These are phyloP conservation scores for Epichloe scottii DNA, from an alignment of 2,329 filamentous ascomycete species.

Conservation along the genomic window DNA sequence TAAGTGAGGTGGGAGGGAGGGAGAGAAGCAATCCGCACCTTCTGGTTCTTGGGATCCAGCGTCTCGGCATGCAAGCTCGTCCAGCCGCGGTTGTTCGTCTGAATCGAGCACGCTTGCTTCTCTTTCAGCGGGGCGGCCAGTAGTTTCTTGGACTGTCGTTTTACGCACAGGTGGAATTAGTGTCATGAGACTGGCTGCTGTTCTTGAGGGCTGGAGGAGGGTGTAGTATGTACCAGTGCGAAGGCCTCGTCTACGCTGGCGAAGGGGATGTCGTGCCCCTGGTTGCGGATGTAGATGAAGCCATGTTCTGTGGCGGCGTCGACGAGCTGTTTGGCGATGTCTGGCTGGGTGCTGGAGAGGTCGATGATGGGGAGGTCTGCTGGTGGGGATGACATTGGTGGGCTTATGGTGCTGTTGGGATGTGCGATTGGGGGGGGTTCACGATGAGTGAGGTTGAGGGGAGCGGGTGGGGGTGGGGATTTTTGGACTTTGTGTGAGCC, in stretches of 20 bases:
- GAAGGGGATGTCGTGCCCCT: conserved; percentile 53
- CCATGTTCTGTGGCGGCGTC: conserved; percentile 72
- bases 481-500: too few species aligned
- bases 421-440: neutral
- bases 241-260: conserved; percentile 61
- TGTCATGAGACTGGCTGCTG: too few species aligned
- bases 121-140: conserved; percentile 58
- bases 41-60: conserved; percentile 71
- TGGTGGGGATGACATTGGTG: conserved; percentile 12
- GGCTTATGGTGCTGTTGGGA: neutral
- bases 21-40: conserved; percentile 34
- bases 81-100: conserved; percentile 79
- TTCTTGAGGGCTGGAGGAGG: neutral
- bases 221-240: conserved; percentile 42
- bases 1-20: neutral
- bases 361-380: conserved; percentile 70
- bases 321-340: conserved; percentile 56
- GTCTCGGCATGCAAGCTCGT: conserved; percentile 78
- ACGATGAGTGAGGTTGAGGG: neutral
- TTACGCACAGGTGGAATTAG: too few species aligned
- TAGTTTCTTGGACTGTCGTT: conserved; percentile 47
- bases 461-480: too few species aligned
- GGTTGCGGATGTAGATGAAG: conserved; percentile 79
- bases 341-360: conserved; percentile 46
- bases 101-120: conserved; percentile 64